phyloP scores from a whole-genome alignment of 1,139 yeast genomes.

The Suhomyces terraborum region DNA sequence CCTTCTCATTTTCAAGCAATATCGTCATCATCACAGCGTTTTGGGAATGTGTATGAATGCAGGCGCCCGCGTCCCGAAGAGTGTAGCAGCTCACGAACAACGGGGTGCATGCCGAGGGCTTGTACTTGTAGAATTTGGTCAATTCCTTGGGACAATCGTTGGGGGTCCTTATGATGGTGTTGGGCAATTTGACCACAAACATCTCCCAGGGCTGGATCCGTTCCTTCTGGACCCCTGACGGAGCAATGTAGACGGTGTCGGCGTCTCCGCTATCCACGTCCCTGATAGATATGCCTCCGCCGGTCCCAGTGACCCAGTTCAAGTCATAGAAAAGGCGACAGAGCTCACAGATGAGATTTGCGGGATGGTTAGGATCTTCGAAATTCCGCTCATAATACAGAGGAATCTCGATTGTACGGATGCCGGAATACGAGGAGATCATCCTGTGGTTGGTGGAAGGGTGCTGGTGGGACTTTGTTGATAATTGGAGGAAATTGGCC shows the following conservation, averaged over 20 bases:
- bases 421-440: background rate
- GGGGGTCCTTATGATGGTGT: slow-evolving; percentile 63
- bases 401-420: background rate
- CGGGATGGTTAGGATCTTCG: slow-evolving; percentile 70
- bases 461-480: too few species aligned
- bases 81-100: slow-evolving; percentile 77
- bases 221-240: slow-evolving; percentile 95
- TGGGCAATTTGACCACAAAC: slow-evolving; percentile 68
- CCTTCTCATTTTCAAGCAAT: slow-evolving; percentile 59
- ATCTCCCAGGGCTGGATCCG: slow-evolving; percentile 78
- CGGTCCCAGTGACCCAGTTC: slow-evolving; percentile 95
- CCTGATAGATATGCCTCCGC: slow-evolving; percentile 88
- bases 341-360: slow-evolving; percentile 79
- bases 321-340: slow-evolving; percentile 76
- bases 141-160: slow-evolving; percentile 42
- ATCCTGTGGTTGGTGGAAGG: too few species aligned
- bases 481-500: too few species aligned
- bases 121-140: slow-evolving; percentile 51
- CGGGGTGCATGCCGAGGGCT: slow-evolving; percentile 94
- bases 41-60: slow-evolving; percentile 94
- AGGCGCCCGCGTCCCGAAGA: slow-evolving; percentile 80
- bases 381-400: slow-evolving; percentile 7
- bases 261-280: slow-evolving; percentile 49
- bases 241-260: slow-evolving; percentile 73
- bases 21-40: slow-evolving; percentile 81